These are phyloP conservation scores for Penicillium thymicola DNA, from an alignment of 2,329 filamentous ascomycete species.

Conservation along the genomic window DNA sequence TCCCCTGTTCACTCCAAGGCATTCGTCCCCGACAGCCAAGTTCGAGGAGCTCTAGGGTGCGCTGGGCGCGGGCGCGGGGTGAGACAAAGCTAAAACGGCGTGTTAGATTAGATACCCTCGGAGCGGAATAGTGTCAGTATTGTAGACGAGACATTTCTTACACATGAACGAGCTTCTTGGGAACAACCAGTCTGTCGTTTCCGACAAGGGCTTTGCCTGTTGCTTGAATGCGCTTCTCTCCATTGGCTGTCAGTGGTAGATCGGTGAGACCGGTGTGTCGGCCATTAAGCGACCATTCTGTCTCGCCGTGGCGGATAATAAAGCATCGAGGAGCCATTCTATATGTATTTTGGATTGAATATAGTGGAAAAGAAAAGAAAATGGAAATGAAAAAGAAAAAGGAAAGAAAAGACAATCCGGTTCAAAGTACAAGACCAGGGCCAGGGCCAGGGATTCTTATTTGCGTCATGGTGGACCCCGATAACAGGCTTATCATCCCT, in stretches of 20 bases:
- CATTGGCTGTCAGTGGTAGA: constrained; percentile 76
- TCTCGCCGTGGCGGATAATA: constrained; percentile 87
- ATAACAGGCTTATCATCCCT: constrained; percentile 4
- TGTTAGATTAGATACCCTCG: not conserved
- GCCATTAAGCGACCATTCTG: constrained; percentile 88
- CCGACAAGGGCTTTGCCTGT: constrained; percentile 84
- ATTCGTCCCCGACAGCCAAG: constrained; percentile 66
- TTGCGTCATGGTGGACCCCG: constrained; percentile 6
- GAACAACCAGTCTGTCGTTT: constrained; percentile 78
- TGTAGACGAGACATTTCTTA: constrained; percentile 46
- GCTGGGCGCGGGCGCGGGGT: constrained; percentile 77
- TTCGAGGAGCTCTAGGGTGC: constrained; percentile 83
- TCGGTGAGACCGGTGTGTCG: constrained; percentile 83
- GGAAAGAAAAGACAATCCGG: not conserved
- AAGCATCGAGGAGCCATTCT: constrained; percentile 70
- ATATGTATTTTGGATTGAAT: not conserved
- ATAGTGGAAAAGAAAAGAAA: not conserved
- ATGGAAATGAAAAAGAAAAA: not conserved
- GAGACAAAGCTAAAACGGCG: constrained; percentile 66
- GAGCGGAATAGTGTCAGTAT: not conserved
- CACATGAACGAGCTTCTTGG: constrained; percentile 77
- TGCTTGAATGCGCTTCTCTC: constrained; percentile 69
- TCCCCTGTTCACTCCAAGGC: constrained; percentile 59
- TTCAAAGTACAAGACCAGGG: constrained; percentile 1
- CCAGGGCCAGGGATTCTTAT: not conserved